A percentile compares a stretch with the other conserved stretches of the same genome.
Evolutionary conservation across 352 stramenopile species (phyloP).

Genomic region (Phytopythium boreale): DNA sequence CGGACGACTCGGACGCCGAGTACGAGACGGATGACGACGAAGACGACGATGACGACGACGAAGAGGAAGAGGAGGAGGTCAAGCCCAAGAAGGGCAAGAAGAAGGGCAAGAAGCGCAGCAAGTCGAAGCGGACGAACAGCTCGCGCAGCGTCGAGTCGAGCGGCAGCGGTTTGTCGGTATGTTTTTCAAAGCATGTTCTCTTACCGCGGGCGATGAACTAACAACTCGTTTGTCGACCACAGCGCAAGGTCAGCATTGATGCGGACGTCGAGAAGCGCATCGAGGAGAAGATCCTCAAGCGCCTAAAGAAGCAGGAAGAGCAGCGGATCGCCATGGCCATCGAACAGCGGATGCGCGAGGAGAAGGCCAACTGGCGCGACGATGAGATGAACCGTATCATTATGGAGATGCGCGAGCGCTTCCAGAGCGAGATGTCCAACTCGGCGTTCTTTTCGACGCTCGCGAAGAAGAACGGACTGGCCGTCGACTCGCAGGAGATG

Average conservation of each 20-base stretch:
- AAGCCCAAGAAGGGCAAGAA: conserved; percentile 58
- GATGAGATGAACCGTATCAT: conserved; percentile 90
- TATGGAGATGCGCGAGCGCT: conserved; percentile 85
- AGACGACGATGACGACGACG: conserved; percentile 54
- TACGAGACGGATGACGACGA: conserved; percentile 62
- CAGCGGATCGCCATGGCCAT: conserved; percentile 80
- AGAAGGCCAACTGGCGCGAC: conserved; percentile 86
- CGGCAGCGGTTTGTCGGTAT: conserved; percentile 29
- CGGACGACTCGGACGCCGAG: conserved; percentile 57
- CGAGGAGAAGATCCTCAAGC: conserved; percentile 84
- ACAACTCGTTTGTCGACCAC: neutral
- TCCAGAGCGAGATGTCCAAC: conserved; percentile 79
- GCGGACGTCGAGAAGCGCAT: conserved; percentile 80
- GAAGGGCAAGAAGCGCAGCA: conserved; percentile 39
- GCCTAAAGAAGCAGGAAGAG: conserved; percentile 87
- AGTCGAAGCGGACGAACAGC: conserved; percentile 46
- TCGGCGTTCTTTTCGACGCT: conserved; percentile 56
- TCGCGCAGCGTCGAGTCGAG: conserved; percentile 38
- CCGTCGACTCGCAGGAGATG: conserved; percentile 40
- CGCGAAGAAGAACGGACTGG: conserved; percentile 61
- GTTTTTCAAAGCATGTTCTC: neutral
- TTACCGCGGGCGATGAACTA: neutral
- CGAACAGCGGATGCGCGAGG: conserved; percentile 74
- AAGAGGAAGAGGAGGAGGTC: conserved; percentile 63
- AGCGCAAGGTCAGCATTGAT: conserved; percentile 65